These are phyloP conservation scores for Neltuma alba DNA, from an alignment of 306 rosid genomes.

Conservation along the genomic window DNA sequence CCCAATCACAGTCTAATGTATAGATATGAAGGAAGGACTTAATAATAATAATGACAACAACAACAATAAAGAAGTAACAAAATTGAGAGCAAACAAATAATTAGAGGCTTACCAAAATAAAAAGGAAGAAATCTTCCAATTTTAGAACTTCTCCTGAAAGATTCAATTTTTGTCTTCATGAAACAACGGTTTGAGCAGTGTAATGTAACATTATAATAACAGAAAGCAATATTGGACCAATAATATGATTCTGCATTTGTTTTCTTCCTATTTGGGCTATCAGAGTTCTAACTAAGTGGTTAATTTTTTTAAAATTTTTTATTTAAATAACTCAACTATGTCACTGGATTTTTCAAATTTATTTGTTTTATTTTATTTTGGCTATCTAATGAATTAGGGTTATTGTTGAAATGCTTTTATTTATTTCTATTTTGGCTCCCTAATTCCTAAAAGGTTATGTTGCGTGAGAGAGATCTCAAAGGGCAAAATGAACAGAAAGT, in stretches of 20 bases:
- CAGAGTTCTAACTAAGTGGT: neutral
- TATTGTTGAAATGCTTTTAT: neutral
- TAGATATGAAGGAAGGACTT: neutral
- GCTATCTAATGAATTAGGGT: neutral
- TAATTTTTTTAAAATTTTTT: neutral
- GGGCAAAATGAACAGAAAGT: neutral
- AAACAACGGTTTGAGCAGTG: neutral
- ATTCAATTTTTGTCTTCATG: neutral
- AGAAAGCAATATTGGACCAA: neutral
- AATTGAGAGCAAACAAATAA: neutral
- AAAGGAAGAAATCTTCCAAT: neutral
- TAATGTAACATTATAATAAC: neutral
- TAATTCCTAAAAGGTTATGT: neutral
- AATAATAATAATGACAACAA: neutral
- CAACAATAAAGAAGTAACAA: neutral
- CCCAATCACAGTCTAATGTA: neutral
- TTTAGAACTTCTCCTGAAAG: neutral
- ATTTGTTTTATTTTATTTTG: neutral
- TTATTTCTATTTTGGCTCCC: neutral
- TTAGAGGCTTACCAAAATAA: neutral
- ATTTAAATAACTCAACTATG: neutral
- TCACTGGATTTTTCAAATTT: neutral
- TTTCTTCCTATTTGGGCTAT: neutral
- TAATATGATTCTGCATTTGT: neutral
- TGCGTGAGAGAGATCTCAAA: neutral